phyloP scores from a whole-genome alignment of 2,329 filamentous ascomycete species.

The Cytospora piceae region DNA sequence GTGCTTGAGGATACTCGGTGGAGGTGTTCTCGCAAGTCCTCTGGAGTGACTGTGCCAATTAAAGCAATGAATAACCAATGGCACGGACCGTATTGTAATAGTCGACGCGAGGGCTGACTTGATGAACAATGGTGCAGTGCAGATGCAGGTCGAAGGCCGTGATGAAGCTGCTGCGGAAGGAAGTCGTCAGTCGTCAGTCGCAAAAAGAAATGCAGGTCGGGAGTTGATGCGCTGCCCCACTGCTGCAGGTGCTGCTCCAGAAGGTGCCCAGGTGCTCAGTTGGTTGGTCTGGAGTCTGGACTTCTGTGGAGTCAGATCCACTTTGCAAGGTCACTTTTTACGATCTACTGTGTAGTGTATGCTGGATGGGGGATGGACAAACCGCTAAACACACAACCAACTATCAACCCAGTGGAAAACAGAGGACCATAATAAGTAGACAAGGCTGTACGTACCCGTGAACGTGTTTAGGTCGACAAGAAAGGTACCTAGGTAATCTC shows the following conservation, averaged over 20 bases:
- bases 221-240: conserved; percentile 23
- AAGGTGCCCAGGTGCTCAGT: background rate
- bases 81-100: background rate
- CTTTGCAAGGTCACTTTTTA: too few relatives aligned
- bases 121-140: conserved; percentile 17
- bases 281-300: conserved; percentile 16
- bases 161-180: conserved; percentile 17
- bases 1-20: conserved; percentile 5
- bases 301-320: background rate
- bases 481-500: too few relatives aligned
- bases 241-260: too few relatives aligned
- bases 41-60: conserved; percentile 7
- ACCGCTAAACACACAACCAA: too few relatives aligned
- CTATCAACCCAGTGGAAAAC: too few relatives aligned
- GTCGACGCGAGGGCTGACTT: background rate
- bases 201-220: conserved; percentile 22
- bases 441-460: too few relatives aligned
- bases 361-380: too few relatives aligned
- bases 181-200: conserved; percentile 6
- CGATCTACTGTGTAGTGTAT: too few relatives aligned
- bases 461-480: too few relatives aligned
- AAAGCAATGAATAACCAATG: background rate
- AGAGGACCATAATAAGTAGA: too few relatives aligned
- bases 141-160: conserved; percentile 6
- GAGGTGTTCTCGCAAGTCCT: background rate